phyloP scores from a whole-genome alignment of 495 filamentous ascomycete genomes.

The Oidiodendron maius region DNA sequence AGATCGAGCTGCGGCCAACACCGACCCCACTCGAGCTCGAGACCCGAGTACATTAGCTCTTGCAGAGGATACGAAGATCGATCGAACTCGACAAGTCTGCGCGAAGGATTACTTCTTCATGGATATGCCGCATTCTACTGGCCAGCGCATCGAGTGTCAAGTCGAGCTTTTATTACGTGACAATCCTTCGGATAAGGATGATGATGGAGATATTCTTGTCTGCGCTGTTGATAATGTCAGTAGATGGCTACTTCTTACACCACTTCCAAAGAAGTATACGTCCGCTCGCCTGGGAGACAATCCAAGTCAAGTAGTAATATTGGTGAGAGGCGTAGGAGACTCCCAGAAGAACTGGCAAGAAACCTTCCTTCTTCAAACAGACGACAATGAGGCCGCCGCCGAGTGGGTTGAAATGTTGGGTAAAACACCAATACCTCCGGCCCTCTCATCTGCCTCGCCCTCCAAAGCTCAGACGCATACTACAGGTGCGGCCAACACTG shows the following conservation, averaged over 20 bases:
- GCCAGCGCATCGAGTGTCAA: slow-evolving; percentile 80
- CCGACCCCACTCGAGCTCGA: slow-evolving; percentile 72
- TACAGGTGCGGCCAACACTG: background rate
- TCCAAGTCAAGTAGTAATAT: slow-evolving; percentile 67
- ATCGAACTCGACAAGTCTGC: slow-evolving; percentile 67
- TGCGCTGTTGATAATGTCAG: slow-evolving; percentile 74
- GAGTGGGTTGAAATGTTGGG: slow-evolving; percentile 91
- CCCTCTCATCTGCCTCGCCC: slow-evolving; percentile 10
- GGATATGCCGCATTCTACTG: slow-evolving; percentile 80
- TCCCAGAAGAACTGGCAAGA: slow-evolving; percentile 68
- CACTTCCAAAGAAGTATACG: slow-evolving; percentile 58
- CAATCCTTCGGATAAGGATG: slow-evolving; percentile 44
- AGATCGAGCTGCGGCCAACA: slow-evolving; percentile 80
- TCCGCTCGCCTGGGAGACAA: slow-evolving; percentile 76
- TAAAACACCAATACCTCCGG: slow-evolving; percentile 66
- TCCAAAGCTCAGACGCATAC: background rate
- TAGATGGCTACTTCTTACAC: slow-evolving; percentile 88
- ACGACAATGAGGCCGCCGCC: slow-evolving; percentile 64
- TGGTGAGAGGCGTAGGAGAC: slow-evolving; percentile 66
- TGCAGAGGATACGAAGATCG: slow-evolving; percentile 61
- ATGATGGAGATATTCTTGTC: slow-evolving; percentile 77
- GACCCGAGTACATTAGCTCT: slow-evolving; percentile 72
- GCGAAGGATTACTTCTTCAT: slow-evolving; percentile 88
- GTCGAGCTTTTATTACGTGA: slow-evolving; percentile 87
- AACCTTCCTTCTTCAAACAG: slow-evolving; percentile 62